A percentile compares a stretch with the other conserved stretches of the same genome.
Conservation (phyloP, 441 rosid genomes). For the Erodium chrysanthum region DNA sequence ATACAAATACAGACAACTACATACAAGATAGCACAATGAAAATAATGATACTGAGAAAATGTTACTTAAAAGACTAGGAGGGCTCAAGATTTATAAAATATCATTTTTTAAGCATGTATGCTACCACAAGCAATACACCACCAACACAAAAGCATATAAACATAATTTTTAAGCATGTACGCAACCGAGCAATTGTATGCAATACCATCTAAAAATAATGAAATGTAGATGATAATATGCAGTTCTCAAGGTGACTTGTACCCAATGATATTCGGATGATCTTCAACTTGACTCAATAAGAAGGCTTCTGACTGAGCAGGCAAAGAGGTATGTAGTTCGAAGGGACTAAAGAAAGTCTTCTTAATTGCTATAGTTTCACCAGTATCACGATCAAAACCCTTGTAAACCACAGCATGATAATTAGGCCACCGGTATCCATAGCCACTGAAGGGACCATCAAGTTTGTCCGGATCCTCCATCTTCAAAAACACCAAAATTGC, state of each 20-base stretch:
- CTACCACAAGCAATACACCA: too few relatives aligned
- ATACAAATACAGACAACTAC: too few relatives aligned
- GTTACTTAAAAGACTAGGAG: too few relatives aligned
- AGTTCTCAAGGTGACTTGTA: not conserved
- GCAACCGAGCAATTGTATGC: too few relatives aligned
- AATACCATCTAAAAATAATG: not conserved
- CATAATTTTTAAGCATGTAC: too few relatives aligned
- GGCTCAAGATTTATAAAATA: too few relatives aligned
- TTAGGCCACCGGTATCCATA: not conserved
- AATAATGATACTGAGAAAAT: too few relatives aligned
- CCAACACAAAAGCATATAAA: too few relatives aligned
- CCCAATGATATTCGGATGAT: not conserved
- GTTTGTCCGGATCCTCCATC: too few relatives aligned
- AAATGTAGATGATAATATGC: not conserved
- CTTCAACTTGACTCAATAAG: not conserved
- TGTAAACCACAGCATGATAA: not conserved
- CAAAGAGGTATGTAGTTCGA: not conserved
- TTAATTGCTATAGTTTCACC: not conserved
- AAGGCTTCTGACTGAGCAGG: not conserved
- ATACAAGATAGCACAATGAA: too few relatives aligned
- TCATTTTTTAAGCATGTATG: too few relatives aligned
- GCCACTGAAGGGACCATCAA: not conserved
- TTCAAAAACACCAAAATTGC: too few relatives aligned
- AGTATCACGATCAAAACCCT: not conserved
- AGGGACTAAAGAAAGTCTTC: not conserved